phyloP scores from a whole-genome alignment of 129 eudicot genomes.

The Centrapalus pauciflorus region DNA sequence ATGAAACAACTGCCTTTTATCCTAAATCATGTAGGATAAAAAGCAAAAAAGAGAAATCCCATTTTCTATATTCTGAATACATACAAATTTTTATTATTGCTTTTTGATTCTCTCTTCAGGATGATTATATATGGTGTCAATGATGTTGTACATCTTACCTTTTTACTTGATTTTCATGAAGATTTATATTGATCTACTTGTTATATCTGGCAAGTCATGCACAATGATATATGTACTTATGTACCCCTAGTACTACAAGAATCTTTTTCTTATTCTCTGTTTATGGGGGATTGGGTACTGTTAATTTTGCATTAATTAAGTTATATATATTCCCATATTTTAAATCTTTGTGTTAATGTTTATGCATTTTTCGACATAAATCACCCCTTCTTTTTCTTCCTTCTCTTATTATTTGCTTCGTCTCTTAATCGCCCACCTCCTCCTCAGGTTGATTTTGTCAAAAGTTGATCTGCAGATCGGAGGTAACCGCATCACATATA shows the following conservation, averaged over 20 bases:
- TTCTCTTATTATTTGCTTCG: too few species aligned
- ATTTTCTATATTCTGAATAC: neutral
- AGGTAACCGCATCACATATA: neutral
- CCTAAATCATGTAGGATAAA: neutral
- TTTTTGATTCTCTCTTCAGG: conserved; percentile 23
- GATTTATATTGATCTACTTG: conserved; percentile 21
- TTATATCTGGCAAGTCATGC: conserved; percentile 13
- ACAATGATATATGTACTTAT: conserved; percentile 14
- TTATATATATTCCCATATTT: neutral
- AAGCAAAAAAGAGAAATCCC: neutral
- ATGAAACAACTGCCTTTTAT: too few species aligned
- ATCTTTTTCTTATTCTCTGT: neutral
- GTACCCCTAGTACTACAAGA: neutral
- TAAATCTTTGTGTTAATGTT: neutral
- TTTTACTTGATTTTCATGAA: conserved; percentile 27
- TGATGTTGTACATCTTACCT: conserved; percentile 9
- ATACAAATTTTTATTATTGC: conserved; percentile 5
- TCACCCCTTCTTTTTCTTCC: too few species aligned
- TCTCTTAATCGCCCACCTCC: neutral
- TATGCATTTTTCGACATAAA: too few species aligned
- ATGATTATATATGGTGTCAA: conserved; percentile 12
- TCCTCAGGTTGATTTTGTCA: neutral
- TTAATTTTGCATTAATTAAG: neutral
- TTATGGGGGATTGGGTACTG: neutral
- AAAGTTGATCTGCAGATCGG: neutral